Conservation (phyloP, 1,284 basidiomycete genomes). For the Moesziomyces globuligerus region DNA sequence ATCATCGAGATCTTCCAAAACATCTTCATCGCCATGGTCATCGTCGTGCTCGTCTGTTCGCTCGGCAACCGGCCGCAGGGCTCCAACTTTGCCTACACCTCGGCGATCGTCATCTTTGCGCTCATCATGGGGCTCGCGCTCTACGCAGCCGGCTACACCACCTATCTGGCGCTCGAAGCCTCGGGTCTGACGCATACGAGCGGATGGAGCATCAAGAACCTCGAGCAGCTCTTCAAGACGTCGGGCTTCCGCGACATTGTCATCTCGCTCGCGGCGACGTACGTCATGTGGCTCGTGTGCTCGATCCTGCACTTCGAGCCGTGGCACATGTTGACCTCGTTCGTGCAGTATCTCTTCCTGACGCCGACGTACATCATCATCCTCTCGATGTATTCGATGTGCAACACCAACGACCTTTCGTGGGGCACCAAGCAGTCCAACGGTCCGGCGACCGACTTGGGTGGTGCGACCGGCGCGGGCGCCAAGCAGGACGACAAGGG, state of each 20-base stretch:
- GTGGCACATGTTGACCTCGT: slow-evolving; percentile 64
- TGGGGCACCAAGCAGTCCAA: slow-evolving; percentile 66
- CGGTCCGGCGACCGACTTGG: slow-evolving; percentile 57
- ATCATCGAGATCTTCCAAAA: slow-evolving; percentile 59
- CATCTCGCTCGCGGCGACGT: slow-evolving; percentile 63
- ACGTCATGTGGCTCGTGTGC: slow-evolving; percentile 63
- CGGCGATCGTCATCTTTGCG: slow-evolving; percentile 62
- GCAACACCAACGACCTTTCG: slow-evolving; percentile 61
- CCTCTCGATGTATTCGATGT: slow-evolving; percentile 64
- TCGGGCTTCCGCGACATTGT: slow-evolving; percentile 62
- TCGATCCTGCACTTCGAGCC: slow-evolving; percentile 62
- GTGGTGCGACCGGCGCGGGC: slow-evolving; percentile 46
- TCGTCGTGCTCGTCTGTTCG: slow-evolving; percentile 63
- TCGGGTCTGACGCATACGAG: slow-evolving; percentile 22
- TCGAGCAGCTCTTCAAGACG: slow-evolving; percentile 44
- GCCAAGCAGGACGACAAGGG: slow-evolving; percentile 47
- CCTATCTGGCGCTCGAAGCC: slow-evolving; percentile 53
- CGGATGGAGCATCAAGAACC: slow-evolving; percentile 28
- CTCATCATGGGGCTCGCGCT: slow-evolving; percentile 53
- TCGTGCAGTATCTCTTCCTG: slow-evolving; percentile 63
- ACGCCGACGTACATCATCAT: slow-evolving; percentile 64
- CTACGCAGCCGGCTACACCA: slow-evolving; percentile 59
- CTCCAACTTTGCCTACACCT: slow-evolving; percentile 57
- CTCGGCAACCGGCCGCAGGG: slow-evolving; percentile 66
- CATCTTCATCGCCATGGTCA: slow-evolving; percentile 63